Conservation (phyloP, 306 rosid genomes). For the Cicer yamashitae region DNA sequence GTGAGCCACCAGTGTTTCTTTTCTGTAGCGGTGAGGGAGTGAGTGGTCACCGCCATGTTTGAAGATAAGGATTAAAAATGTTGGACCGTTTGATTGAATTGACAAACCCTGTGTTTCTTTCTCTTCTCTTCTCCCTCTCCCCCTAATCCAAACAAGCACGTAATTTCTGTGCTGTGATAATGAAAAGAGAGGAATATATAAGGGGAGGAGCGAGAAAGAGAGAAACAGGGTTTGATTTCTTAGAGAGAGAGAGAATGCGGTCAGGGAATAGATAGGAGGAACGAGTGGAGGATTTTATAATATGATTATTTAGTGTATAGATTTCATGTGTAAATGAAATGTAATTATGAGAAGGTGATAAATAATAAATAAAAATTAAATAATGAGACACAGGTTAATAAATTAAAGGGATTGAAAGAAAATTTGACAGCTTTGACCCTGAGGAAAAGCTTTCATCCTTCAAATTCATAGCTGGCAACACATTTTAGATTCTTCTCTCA, state of each 20-base stretch:
- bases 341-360: conserved; percentile 9
- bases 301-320: conserved; percentile 7
- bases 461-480: conserved; percentile 87
- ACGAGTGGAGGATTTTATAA: conserved; percentile 48
- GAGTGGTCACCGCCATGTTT: conserved; percentile 68
- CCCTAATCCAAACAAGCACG: conserved; percentile 46
- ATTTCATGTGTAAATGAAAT: conserved; percentile 39
- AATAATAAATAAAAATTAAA: not conserved
- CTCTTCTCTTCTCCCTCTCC: conserved; percentile 17
- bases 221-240: not conserved
- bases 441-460: conserved; percentile 75
- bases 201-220: not conserved
- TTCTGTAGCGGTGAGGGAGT: conserved; percentile 53
- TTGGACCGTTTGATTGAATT: conserved; percentile 41
- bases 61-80: conserved; percentile 23
- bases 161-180: conserved; percentile 42
- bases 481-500: conserved; percentile 54
- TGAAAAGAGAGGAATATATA: conserved; percentile 36
- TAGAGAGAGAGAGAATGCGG: conserved; percentile 11
- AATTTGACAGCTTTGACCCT: conserved; percentile 78
- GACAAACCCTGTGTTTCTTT: not conserved
- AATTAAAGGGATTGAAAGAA: conserved; percentile 33
- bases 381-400: not conserved
- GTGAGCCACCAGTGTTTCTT: conserved; percentile 98
- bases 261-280: conserved; percentile 33